phyloP scores from a whole-genome alignment of 345 rosid species.

The Xanthoceras sorbifolium region DNA sequence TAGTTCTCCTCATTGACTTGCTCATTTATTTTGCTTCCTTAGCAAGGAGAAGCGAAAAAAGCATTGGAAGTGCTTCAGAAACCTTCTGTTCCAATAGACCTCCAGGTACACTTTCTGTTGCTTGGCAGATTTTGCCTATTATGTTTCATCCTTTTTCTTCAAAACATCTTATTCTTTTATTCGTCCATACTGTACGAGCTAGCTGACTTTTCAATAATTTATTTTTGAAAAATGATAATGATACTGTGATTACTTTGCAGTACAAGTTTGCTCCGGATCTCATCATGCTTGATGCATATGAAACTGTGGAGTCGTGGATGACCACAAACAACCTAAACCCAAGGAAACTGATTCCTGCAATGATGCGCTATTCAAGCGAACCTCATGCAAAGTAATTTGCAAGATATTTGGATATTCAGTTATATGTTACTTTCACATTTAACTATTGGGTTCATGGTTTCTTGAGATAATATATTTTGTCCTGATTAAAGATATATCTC shows the following conservation, averaged over 20 bases:
- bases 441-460: background rate
- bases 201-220: conserved; percentile 20
- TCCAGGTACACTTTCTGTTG: conserved; percentile 60
- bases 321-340: conserved; percentile 82
- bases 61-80: conserved; percentile 89
- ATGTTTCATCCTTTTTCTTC: conserved; percentile 3
- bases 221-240: conserved; percentile 22
- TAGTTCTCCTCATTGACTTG: background rate
- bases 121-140: conserved; percentile 10
- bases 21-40: conserved; percentile 23
- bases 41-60: conserved; percentile 98
- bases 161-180: background rate
- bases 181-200: conserved; percentile 5
- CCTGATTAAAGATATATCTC: background rate
- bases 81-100: conserved; percentile 81
- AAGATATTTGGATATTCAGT: conserved; percentile 7
- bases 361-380: conserved; percentile 99
- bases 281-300: conserved; percentile 94
- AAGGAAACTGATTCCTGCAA: conserved; percentile 91
- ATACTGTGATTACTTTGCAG: conserved; percentile 49
- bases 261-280: conserved; percentile 97
- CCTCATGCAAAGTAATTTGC: conserved; percentile 93
- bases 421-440: conserved; percentile 9
- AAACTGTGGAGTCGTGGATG: conserved; percentile 99
- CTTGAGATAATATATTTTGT: background rate